These are phyloP conservation scores for Exutisphaerella laricina DNA, from an alignment of 2,329 filamentous ascomycete species.

Conservation along the genomic window DNA sequence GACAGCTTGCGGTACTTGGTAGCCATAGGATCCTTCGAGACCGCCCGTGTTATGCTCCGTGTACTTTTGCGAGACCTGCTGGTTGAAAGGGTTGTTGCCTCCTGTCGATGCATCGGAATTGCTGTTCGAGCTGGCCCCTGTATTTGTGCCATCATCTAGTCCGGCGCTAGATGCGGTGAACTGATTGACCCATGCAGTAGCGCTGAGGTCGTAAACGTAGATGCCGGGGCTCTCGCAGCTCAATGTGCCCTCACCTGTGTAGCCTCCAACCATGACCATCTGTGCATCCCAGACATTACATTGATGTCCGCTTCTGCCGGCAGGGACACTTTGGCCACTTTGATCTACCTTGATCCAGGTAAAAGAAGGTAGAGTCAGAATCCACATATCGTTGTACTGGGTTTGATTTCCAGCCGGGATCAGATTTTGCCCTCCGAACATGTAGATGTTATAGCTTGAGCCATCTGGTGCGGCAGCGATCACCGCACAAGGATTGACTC, in stretches of 20 bases:
- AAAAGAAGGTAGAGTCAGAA: slow-evolving; percentile 72
- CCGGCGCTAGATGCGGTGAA: slow-evolving; percentile 62
- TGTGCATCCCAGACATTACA: slow-evolving; percentile 76
- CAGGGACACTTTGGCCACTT: slow-evolving; percentile 42
- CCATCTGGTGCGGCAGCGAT: slow-evolving; percentile 59
- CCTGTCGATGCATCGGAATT: slow-evolving; percentile 9
- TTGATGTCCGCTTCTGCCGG: slow-evolving; percentile 64
- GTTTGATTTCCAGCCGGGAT: slow-evolving; percentile 54
- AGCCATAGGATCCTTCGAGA: slow-evolving; percentile 58
- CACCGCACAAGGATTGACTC: slow-evolving; percentile 64
- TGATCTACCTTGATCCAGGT: slow-evolving; percentile 67
- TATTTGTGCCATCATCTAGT: slow-evolving; percentile 12
- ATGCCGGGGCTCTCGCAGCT: slow-evolving; percentile 63
- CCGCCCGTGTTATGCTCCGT: slow-evolving; percentile 47
- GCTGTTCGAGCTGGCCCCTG: slow-evolving; percentile 8
- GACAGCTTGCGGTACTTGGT: slow-evolving; percentile 62
- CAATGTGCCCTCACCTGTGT: slow-evolving; percentile 51
- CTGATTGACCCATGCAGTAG: slow-evolving; percentile 60
- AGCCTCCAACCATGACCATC: slow-evolving; percentile 73
- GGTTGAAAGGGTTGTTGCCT: slow-evolving; percentile 37
- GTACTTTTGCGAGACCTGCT: slow-evolving; percentile 46
- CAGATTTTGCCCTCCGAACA: slow-evolving; percentile 72
- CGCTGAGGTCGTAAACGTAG: slow-evolving; percentile 71
- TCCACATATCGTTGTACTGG: slow-evolving; percentile 70
- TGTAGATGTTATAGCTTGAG: slow-evolving; percentile 69